Evolutionary conservation across 306 rosid species (phyloP), one percentile per base, ranked within the genome.

Genomic region (Cucumis cinereus): DNA sequence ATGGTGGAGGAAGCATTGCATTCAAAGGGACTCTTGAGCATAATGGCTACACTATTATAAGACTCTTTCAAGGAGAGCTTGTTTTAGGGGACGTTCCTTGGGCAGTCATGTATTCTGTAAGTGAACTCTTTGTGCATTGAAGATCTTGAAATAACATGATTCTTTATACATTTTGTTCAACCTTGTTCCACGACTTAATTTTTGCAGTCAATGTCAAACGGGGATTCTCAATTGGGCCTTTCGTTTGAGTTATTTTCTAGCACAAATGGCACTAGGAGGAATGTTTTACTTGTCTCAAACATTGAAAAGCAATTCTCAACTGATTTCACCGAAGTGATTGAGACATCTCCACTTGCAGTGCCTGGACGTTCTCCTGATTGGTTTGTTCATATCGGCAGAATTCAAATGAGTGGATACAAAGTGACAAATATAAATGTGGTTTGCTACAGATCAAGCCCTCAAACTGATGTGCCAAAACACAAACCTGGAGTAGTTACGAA

Each of bases 1-100:
- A 87, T 75, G 99, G 99, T 70, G 99, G 99, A 54, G 93, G 92
- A 62, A 91, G 85, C 85, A 66, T 94, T 79, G 86, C 84, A 57
- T 86, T 94, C 77, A 87, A 83, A 85, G 99, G 99, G 81, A 83
- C 85, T 58, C 93, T 94, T 36, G 75, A 83, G 67, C 81, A 64
- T 61, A 4, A 76, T 74, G 61, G 77, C 57, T 58, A 79, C 77
- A 79, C 85, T 71, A 81, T 77, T 75, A 84, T 63, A 23, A 90
- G 83, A 80, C 89, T 94, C 71, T 86, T 94, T 78, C 84, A 69
- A 36, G 96, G 88, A 84, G 90, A 86, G 77, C 74, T 94, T 82
- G 86, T 54, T 79, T 77, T 91, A 81, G 89, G 79, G 73, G 84
- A 90, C 59, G 82, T 38, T 26, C 90, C 97, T 36, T 79, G 92